Evolutionary conservation across 352 stramenopile genomes (phyloP).

Genomic region (Pythium oligandrum): DNA sequence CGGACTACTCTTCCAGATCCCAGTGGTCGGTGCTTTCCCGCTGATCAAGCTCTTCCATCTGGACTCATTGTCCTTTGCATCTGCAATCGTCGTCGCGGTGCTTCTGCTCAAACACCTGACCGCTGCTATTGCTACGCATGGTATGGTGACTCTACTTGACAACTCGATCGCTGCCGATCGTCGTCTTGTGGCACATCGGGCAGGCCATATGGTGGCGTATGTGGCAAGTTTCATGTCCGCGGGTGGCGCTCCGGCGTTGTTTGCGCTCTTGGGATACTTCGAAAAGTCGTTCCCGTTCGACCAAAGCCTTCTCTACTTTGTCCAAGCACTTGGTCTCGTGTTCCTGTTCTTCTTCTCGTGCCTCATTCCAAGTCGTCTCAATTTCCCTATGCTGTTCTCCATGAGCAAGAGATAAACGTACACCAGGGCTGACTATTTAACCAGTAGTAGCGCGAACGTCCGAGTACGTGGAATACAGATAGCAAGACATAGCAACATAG

Average conservation of each 20-base stretch:
- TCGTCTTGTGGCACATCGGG: constrained; percentile 62
- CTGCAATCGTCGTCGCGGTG: constrained; percentile 49
- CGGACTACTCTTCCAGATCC: constrained; percentile 73
- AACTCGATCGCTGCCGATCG: constrained; percentile 77
- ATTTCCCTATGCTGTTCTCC: constrained; percentile 76
- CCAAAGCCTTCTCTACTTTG: constrained; percentile 75
- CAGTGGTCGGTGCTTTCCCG: constrained; percentile 59
- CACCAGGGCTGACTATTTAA: too few species aligned
- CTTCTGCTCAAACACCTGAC: constrained; percentile 64
- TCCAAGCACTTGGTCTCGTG: constrained; percentile 54
- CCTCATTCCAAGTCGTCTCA: constrained; percentile 72
- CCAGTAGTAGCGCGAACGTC: too few species aligned
- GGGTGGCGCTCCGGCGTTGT: constrained; percentile 44
- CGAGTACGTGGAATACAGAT: not conserved
- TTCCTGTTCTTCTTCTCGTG: constrained; percentile 78
- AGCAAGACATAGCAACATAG: constrained; percentile 3
- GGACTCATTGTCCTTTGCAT: constrained; percentile 55
- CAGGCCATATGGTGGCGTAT: constrained; percentile 59
- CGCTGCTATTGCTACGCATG: constrained; percentile 54
- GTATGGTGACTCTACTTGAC: constrained; percentile 62
- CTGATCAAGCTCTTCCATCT: constrained; percentile 70
- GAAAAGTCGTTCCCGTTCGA: constrained; percentile 72
- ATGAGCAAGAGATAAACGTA: constrained; percentile 65
- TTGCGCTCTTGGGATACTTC: constrained; percentile 73
- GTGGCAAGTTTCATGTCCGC: constrained; percentile 48